Evolutionary conservation across 495 filamentous ascomycete genomes (phyloP).

Genomic region (Penicillium lagena): DNA sequence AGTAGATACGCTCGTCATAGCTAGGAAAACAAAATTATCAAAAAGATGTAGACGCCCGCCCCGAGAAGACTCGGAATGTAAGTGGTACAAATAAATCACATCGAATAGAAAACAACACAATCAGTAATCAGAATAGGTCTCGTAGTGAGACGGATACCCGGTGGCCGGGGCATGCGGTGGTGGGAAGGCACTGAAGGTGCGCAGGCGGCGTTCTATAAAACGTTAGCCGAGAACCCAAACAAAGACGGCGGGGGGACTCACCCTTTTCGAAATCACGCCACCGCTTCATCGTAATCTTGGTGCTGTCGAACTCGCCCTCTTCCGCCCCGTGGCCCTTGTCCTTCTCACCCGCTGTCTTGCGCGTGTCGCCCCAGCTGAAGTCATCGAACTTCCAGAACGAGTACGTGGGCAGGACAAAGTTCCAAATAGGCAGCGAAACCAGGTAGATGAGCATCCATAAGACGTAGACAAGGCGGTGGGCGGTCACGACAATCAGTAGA

Average conservation of each 20-base stretch:
- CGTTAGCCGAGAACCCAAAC: too few relatives aligned
- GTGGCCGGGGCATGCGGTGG: conserved; percentile 9
- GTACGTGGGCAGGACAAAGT: conserved; percentile 90
- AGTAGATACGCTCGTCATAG: background rate
- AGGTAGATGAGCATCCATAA: conserved; percentile 97
- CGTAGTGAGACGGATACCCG: conserved; percentile 20
- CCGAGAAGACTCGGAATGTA: conserved; percentile 12
- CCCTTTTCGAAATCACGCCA: conserved; percentile 96
- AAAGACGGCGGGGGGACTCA: conserved; percentile 19
- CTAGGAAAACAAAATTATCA: background rate
- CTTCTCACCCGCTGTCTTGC: conserved; percentile 90
- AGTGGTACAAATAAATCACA: conserved; percentile 16
- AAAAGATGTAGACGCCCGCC: background rate
- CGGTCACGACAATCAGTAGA: conserved; percentile 88
- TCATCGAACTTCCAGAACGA: conserved; percentile 99
- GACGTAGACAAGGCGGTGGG: conserved; percentile 91
- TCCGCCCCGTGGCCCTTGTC: conserved; percentile 76
- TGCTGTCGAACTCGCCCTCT: conserved; percentile 95
- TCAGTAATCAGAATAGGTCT: conserved; percentile 26
- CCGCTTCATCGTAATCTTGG: conserved; percentile 96
- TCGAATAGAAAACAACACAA: background rate
- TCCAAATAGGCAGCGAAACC: conserved; percentile 91
- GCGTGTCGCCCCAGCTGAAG: conserved; percentile 98
- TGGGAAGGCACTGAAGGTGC: conserved; percentile 11
- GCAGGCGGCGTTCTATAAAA: conserved; percentile 18